These are phyloP conservation scores for Fusarium dlaminii DNA, from an alignment of 2,329 filamentous ascomycete genomes.

Conservation along the genomic window DNA sequence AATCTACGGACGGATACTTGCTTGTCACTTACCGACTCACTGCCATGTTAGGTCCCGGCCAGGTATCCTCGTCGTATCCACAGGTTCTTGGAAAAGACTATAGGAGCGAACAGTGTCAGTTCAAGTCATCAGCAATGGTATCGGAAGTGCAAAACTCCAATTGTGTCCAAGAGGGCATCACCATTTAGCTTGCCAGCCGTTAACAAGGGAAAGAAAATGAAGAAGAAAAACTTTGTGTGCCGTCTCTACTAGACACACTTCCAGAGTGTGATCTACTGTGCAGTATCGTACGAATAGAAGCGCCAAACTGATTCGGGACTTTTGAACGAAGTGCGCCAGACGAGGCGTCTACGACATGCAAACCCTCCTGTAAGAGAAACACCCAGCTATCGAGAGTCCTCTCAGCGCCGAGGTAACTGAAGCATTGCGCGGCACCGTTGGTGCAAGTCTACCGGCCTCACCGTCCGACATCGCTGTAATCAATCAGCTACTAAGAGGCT, in stretches of 20 bases:
- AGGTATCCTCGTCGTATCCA: conserved; percentile 40
- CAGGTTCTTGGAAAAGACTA: conserved; percentile 8
- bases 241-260: conserved; percentile 14
- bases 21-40: conserved; percentile 33
- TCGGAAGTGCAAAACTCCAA: neutral
- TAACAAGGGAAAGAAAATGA: neutral
- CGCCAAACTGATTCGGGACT: conserved; percentile 20
- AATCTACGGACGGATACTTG: conserved; percentile 17
- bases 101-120: neutral
- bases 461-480: conserved; percentile 40
- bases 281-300: conserved; percentile 9
- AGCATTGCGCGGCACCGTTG: conserved; percentile 29
- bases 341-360: conserved; percentile 35
- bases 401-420: conserved; percentile 24
- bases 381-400: conserved; percentile 24
- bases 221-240: conserved; percentile 18
- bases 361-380: conserved; percentile 28
- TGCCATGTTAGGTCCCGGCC: conserved; percentile 15
- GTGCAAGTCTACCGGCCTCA: conserved; percentile 34
- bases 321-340: conserved; percentile 20
- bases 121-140: neutral
- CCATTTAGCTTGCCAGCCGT: conserved; percentile 15
- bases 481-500: neutral
- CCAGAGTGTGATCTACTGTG: conserved; percentile 18
- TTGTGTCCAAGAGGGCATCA: neutral